phyloP scores from a whole-genome alignment of 169 alveolate genomes.

The Cryptosporidium canis region DNA sequence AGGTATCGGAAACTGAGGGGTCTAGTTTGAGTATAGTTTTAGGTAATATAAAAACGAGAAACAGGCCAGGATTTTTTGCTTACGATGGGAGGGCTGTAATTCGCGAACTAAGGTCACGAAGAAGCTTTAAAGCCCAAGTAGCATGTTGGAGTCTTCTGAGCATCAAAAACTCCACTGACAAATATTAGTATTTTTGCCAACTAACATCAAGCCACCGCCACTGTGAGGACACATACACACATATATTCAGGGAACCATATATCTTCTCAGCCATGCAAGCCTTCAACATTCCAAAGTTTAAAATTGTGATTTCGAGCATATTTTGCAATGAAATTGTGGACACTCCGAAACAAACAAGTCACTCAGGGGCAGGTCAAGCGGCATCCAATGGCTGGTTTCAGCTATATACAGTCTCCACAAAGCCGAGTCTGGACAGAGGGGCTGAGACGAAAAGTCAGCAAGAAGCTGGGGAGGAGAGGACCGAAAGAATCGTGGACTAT shows the following conservation, averaged over 20 bases:
- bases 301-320: background rate
- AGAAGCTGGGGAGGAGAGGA: background rate
- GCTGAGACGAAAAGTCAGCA: background rate
- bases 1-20: background rate
- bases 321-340: background rate
- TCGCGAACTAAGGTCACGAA: background rate
- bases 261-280: background rate
- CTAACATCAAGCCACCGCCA: background rate
- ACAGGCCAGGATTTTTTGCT: background rate
- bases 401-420: conserved; percentile 30
- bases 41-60: background rate
- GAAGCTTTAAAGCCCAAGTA: background rate
- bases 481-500: background rate
- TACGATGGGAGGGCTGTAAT: background rate
- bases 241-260: background rate
- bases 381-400: conserved; percentile 68
- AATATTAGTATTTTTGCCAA: background rate
- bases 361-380: background rate
- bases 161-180: background rate
- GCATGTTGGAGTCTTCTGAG: background rate
- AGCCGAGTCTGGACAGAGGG: background rate
- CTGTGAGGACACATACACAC: background rate
- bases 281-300: conserved; percentile 18
- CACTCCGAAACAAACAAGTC: conserved; percentile 4
- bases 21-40: background rate